Evolutionary conservation across 305 asterid species (phyloP), one percentile per base, ranked within the genome.

Genomic region (Fraxinus sp.): DNA sequence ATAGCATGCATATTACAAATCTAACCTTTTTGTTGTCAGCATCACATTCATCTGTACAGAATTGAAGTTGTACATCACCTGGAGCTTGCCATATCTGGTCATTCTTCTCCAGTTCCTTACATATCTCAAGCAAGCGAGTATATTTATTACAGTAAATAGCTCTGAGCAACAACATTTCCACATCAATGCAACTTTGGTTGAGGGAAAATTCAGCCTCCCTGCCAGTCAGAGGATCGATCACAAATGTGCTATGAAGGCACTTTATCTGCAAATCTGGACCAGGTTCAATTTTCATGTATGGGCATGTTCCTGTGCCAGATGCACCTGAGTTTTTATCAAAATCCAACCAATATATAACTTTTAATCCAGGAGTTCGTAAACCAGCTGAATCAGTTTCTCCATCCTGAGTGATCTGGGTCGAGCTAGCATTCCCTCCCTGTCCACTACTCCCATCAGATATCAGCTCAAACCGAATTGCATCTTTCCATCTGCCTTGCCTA

Each of bases 391-490:
- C 98, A 84, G 89, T 85, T 77, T 97, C 99, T 84, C 93, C 98
- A 84, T 95, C 98, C 87, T 89, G 98, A 41, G 91, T 81, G 62
- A 84, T 87, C 76, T 91, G 94, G 79, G 86, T 72, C 77, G 91
- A 85, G 79, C 88, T 80, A 66, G 91, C 79, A 80, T 84, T 87
- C 79, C 91, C 91, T 77, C 93, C 97, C 87, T 92, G 98, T 77
- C 94, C 97, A 75, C 79, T 85, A 83, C 90, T 86, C 82, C 96
- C 95, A 90, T 97, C 98, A 76, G 97, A 88, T 85, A 97, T 93
- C 86, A 93, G 97, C 90, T 97, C 99, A 88, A 95, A 97, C 83
- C 97, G 94, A 86, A 97, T 97, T 73, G 98, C 98, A 88, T 95
- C 98, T 86, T 92, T 93, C 99, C 99, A 97, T 82, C 98, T 89